Conservation (phyloP, 805 yeast species). For the Teunomyces funiuensis region DNA sequence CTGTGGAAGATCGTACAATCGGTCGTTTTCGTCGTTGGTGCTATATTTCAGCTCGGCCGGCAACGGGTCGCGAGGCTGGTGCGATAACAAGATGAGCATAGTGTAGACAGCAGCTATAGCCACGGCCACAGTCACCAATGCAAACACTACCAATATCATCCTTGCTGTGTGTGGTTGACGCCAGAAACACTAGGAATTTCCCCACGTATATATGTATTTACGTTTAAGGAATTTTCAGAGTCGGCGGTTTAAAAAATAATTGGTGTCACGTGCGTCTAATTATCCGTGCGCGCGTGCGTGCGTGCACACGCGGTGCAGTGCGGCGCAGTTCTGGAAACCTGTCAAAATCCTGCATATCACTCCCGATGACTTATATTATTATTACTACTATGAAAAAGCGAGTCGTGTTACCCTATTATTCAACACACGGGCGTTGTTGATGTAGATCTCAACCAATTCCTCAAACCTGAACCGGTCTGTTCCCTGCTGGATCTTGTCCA, state of each 20-base stretch:
- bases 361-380: too few species aligned
- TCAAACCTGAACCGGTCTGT: constrained; percentile 57
- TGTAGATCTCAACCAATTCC: constrained; percentile 53
- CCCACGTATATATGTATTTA: neutral
- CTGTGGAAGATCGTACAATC: constrained; percentile 32
- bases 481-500: constrained; percentile 40
- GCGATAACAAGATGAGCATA: constrained; percentile 52
- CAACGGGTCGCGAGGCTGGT: constrained; percentile 57
- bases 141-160: neutral
- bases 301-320: too few species aligned
- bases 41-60: constrained; percentile 53
- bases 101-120: constrained; percentile 28
- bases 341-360: neutral
- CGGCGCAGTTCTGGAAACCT: too few species aligned
- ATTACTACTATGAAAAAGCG: constrained; percentile 18
- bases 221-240: neutral
- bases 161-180: neutral
- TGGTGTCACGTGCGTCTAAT: neutral
- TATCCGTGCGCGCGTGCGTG: too few species aligned
- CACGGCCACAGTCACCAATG: constrained; percentile 7
- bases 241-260: neutral
- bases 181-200: neutral
- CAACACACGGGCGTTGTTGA: constrained; percentile 57
- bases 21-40: constrained; percentile 43
- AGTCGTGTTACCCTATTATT: constrained; percentile 44